Conservation (phyloP, 495 filamentous ascomycete genomes). For the Glonium stellatum region DNA sequence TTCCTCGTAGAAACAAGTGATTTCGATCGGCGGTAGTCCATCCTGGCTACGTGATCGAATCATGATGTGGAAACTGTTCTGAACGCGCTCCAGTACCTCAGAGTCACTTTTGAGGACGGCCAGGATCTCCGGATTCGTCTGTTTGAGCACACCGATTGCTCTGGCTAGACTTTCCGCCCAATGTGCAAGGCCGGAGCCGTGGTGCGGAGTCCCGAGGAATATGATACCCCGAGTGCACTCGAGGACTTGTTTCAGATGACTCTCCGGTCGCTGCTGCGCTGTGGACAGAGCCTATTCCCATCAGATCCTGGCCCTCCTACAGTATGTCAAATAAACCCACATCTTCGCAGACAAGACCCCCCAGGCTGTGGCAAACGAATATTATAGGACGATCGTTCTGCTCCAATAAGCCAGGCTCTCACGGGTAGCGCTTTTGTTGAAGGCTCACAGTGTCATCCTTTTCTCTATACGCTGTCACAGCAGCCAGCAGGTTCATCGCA, state of each 20-base stretch:
- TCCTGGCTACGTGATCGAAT: constrained; percentile 23
- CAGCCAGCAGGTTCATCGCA: constrained; percentile 24
- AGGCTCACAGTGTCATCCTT: constrained; percentile 24
- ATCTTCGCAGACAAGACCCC: constrained; percentile 35
- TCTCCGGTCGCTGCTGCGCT: constrained; percentile 5
- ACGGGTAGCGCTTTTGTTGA: neutral
- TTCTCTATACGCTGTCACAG: constrained; percentile 20
- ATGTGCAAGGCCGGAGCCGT: constrained; percentile 12
- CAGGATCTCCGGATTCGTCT: constrained; percentile 17
- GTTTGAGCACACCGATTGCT: constrained; percentile 17
- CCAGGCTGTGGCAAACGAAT: too few relatives aligned
- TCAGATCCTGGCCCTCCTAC: constrained; percentile 12
- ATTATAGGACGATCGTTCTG: constrained; percentile 27
- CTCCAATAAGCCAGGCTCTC: neutral
- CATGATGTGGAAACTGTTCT: constrained; percentile 37
- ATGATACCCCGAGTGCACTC: constrained; percentile 5
- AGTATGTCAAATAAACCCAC: constrained; percentile 7
- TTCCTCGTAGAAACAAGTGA: constrained; percentile 35
- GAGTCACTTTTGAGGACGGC: constrained; percentile 23
- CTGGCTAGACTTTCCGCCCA: constrained; percentile 17
- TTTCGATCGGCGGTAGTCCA: constrained; percentile 20
- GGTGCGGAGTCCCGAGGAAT: constrained; percentile 14
- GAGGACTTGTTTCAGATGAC: neutral
- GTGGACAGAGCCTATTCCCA: constrained; percentile 1
- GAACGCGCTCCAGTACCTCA: constrained; percentile 35